Evolutionary conservation across 164 flowering plant genomes (phyloP), one percentile per base, ranked within the genome.

Genomic region (Sedum album): DNA sequence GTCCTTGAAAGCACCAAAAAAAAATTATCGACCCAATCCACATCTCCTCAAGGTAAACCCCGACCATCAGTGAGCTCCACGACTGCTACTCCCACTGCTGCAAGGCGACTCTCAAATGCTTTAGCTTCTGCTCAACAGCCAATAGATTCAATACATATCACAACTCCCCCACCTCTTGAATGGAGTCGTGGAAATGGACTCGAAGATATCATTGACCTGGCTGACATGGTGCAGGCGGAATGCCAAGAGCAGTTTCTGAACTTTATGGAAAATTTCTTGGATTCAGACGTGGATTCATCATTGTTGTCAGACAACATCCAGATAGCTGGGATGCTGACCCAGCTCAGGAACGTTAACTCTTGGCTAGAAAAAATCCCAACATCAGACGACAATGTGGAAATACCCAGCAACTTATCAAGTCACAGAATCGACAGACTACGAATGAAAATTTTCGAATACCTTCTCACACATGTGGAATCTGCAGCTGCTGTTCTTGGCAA

Each of bases 371-470:
- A 80, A 76, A 85, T 95, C 36, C 80, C 84, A 0, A 74, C 30
- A 2, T 18, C 46, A 13, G 42, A 80, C 61, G 90, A 80, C 42
- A 91, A 83, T 66, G 79, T 55, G 33, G 84, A 77, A 67, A 70
- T 68, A 61, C 70, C 68, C 6, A 57, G 76, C 36, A 69, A 38
- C 26, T 73, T 87, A n/a, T 73, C 87, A 6, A 60, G 80, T 0
- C 97, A 95, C 69, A 90, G 91, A 5, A 72, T 86, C 0, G 97
- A 92, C 31, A 72, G 88, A 77, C 74, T 95, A 66, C 80, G 96
- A 71, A 94, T 91, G 86, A 94, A 94, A 80, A 94, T 94, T 31
- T 94, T 91, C 28, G 96, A 88, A 69, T 90, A 95, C 76, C 93
- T 95, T 65, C 97, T 95, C 0, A 85, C 91, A 0, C 96, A 95